phyloP scores from a whole-genome alignment of 805 yeast genomes.

The Starmerella etchellsii region DNA sequence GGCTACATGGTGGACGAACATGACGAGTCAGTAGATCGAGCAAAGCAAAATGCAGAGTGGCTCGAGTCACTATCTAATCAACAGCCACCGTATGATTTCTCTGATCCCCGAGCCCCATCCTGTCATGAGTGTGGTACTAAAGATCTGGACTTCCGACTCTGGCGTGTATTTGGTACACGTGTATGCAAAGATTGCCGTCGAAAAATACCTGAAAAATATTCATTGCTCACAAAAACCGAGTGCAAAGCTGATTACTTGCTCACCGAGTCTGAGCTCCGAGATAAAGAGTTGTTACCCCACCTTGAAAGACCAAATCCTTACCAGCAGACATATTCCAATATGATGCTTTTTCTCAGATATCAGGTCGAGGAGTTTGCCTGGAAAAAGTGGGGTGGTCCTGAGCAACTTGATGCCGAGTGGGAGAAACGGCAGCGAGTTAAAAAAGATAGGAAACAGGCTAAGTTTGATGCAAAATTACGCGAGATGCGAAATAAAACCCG shows the following conservation, averaged over 20 bases:
- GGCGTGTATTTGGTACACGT: slow-evolving; percentile 49
- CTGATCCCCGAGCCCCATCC: slow-evolving; percentile 58
- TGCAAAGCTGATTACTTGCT: slow-evolving; percentile 82
- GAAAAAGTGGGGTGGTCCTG: slow-evolving; percentile 89
- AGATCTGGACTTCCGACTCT: slow-evolving; percentile 65
- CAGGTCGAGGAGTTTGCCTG: slow-evolving; percentile 91
- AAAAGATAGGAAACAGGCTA: slow-evolving; percentile 60
- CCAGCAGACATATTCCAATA: slow-evolving; percentile 71
- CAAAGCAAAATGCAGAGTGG: slow-evolving; percentile 17
- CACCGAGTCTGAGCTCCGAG: slow-evolving; percentile 86
- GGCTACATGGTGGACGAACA: slow-evolving; percentile 54
- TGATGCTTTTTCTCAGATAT: slow-evolving; percentile 81
- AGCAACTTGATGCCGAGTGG: slow-evolving; percentile 86
- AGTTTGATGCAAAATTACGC: slow-evolving; percentile 60
- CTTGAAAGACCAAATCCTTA: slow-evolving; percentile 91
- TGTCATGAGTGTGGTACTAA: slow-evolving; percentile 74
- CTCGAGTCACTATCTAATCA: slow-evolving; percentile 27
- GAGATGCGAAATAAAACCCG: slow-evolving; percentile 87
- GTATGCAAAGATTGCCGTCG: slow-evolving; percentile 74
- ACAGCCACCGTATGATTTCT: slow-evolving; percentile 29
- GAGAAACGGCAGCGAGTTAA: slow-evolving; percentile 64
- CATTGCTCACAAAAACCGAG: slow-evolving; percentile 87
- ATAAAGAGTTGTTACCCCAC: slow-evolving; percentile 51
- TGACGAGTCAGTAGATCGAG: slow-evolving; percentile 10
- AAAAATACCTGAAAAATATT: slow-evolving; percentile 70